These are phyloP conservation scores for Hymenoscyphus infarciens DNA, from an alignment of 2,329 filamentous ascomycete genomes.

Conservation along the genomic window DNA sequence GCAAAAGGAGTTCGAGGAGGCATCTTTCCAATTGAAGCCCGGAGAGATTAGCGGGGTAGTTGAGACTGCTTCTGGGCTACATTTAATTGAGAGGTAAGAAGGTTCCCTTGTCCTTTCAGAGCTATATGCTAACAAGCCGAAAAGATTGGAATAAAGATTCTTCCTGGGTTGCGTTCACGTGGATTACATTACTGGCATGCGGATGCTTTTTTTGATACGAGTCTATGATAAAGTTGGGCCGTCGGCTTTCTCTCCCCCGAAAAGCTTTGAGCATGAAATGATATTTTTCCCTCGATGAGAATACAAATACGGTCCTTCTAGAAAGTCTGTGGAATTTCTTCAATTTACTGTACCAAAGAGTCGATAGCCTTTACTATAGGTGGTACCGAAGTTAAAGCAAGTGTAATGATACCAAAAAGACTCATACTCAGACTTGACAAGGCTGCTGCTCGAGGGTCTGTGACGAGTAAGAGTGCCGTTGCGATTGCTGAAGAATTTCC, in stretches of 20 bases:
- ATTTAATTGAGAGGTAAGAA: constrained; percentile 84
- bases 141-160: constrained; percentile 22
- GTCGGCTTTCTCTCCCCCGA: neutral
- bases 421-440: constrained; percentile 59
- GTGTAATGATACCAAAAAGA: constrained; percentile 56
- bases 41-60: constrained; percentile 85
- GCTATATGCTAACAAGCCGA: constrained; percentile 7
- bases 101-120: neutral
- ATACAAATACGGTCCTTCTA: neutral
- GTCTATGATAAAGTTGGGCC: constrained; percentile 13
- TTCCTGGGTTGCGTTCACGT: neutral
- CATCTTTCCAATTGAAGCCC: constrained; percentile 82
- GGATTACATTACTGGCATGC: neutral
- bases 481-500: constrained; percentile 58
- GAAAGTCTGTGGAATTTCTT: constrained; percentile 1
- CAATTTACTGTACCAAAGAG: constrained; percentile 42
- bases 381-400: constrained; percentile 56
- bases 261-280: neutral
- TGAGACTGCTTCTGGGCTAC: constrained; percentile 88
- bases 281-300: neutral
- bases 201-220: constrained; percentile 9
- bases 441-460: constrained; percentile 56
- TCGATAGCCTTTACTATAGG: constrained; percentile 47
- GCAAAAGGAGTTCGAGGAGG: constrained; percentile 98
- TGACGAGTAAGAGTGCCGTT: constrained; percentile 52